phyloP scores from a whole-genome alignment of 768 basidiomycete genomes.

The Psilocybe cubensis region DNA sequence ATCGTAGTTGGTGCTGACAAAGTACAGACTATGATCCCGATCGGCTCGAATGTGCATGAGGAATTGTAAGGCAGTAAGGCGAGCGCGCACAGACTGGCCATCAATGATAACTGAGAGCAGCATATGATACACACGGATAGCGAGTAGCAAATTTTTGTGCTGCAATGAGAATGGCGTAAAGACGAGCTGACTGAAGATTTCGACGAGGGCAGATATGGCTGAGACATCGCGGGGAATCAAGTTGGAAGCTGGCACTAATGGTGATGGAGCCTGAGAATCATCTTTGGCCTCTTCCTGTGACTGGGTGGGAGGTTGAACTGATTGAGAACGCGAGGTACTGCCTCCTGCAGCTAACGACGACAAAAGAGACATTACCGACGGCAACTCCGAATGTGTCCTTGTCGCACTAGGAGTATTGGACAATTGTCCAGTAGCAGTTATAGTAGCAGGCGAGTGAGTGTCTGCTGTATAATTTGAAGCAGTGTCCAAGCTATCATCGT shows the following conservation, averaged over 20 bases:
- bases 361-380: slow-evolving; percentile 65
- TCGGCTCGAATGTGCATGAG: slow-evolving; percentile 88
- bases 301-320: slow-evolving; percentile 45
- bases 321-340: slow-evolving; percentile 59
- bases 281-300: slow-evolving; percentile 38
- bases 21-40: slow-evolving; percentile 85
- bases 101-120: slow-evolving; percentile 51
- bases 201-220: slow-evolving; percentile 65
- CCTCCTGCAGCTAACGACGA: slow-evolving; percentile 60
- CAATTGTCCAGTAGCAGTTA: slow-evolving; percentile 29
- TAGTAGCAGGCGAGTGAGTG: slow-evolving; percentile 34
- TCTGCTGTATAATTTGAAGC: slow-evolving; percentile 43
- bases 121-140: slow-evolving; percentile 54
- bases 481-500: slow-evolving; percentile 43
- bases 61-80: slow-evolving; percentile 82
- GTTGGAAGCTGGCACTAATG: not conserved
- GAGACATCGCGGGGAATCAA: slow-evolving; percentile 51
- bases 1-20: slow-evolving; percentile 56
- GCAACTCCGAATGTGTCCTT: slow-evolving; percentile 63
- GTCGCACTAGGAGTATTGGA: slow-evolving; percentile 53
- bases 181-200: slow-evolving; percentile 69
- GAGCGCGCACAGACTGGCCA: slow-evolving; percentile 58
- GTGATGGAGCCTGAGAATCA: slow-evolving; percentile 22
- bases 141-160: slow-evolving; percentile 50
- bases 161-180: slow-evolving; percentile 67